A percentile compares a stretch with the other conserved stretches of the same genome.
These are phyloP conservation scores for Lenzites betulinus DNA, from an alignment of 768 basidiomycete species.

Conservation along the genomic window DNA sequence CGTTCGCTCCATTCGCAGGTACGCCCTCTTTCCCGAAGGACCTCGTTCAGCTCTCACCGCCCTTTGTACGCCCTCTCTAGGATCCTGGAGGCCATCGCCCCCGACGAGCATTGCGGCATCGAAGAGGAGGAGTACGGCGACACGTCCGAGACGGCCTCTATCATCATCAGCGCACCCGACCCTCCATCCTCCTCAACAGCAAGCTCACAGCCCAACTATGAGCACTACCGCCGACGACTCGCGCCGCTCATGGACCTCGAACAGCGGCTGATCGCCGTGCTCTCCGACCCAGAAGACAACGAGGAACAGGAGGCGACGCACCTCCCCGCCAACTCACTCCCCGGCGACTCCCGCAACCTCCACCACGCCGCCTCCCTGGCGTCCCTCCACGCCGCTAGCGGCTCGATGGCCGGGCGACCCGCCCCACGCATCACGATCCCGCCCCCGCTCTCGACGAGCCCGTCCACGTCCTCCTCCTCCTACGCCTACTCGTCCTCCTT, in stretches of 20 bases:
- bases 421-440: conserved; percentile 29
- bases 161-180: conserved; percentile 42
- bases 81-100: conserved; percentile 73
- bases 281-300: conserved; percentile 72
- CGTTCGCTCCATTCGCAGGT: conserved; percentile 79
- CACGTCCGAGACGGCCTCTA: conserved; percentile 49
- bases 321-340: conserved; percentile 38
- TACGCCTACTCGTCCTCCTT: conserved; percentile 29
- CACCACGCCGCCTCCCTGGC: conserved; percentile 12
- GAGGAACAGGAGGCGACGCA: conserved; percentile 56
- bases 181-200: conserved; percentile 50
- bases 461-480: conserved; percentile 19
- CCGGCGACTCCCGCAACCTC: conserved; percentile 12
- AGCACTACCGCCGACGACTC: conserved; percentile 59
- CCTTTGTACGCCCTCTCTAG: conserved; percentile 36
- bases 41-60: conserved; percentile 3
- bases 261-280: conserved; percentile 63
- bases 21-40: conserved; percentile 24
- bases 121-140: conserved; percentile 63
- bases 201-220: conserved; percentile 57
- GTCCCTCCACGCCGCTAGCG: conserved; percentile 6
- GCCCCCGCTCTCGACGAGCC: conserved; percentile 1
- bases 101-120: conserved; percentile 55
- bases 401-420: conserved; percentile 14
- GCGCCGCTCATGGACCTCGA: conserved; percentile 74